Percentiles rank a stretch among this genome's conserved stretches.
These are phyloP conservation scores for Colletotrichum lini DNA, from an alignment of 2,329 filamentous ascomycete species.

Conservation along the genomic window DNA sequence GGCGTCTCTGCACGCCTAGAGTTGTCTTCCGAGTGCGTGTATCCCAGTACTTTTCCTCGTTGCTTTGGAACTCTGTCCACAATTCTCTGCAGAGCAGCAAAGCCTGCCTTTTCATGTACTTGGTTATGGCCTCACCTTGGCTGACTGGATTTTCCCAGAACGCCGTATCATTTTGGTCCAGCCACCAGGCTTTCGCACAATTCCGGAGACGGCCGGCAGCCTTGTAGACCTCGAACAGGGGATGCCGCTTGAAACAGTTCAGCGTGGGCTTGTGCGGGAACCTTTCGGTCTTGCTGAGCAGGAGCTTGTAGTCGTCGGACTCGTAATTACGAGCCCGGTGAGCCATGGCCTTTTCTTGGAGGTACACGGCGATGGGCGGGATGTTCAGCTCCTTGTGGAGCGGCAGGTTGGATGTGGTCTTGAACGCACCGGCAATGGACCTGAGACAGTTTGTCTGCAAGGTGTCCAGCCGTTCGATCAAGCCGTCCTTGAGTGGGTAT, in stretches of 20 bases:
- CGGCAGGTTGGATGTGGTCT: not conserved
- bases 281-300: too few relatives aligned
- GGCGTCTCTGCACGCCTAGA: not conserved
- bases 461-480: not conserved
- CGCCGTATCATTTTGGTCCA: too few relatives aligned
- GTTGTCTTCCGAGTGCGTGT: too few relatives aligned
- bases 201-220: too few relatives aligned
- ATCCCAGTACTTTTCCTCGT: not conserved
- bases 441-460: slow-evolving; percentile 1
- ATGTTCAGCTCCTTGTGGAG: slow-evolving; percentile 17
- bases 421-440: not conserved
- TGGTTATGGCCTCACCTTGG: too few relatives aligned
- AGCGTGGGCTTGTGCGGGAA: too few relatives aligned
- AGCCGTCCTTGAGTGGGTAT: not conserved
- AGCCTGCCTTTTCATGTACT: too few relatives aligned
- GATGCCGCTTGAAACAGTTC: too few relatives aligned
- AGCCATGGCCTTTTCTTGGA: not conserved
- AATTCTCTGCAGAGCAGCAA: not conserved
- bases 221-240: too few relatives aligned
- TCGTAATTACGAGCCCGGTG: not conserved
- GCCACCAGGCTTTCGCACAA: too few relatives aligned
- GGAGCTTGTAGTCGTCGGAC: not conserved
- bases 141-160: too few relatives aligned
- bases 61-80: not conserved
- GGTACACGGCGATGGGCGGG: not conserved